phyloP scores from a whole-genome alignment of 805 yeast genomes.

The Sungouiella thailandica region DNA sequence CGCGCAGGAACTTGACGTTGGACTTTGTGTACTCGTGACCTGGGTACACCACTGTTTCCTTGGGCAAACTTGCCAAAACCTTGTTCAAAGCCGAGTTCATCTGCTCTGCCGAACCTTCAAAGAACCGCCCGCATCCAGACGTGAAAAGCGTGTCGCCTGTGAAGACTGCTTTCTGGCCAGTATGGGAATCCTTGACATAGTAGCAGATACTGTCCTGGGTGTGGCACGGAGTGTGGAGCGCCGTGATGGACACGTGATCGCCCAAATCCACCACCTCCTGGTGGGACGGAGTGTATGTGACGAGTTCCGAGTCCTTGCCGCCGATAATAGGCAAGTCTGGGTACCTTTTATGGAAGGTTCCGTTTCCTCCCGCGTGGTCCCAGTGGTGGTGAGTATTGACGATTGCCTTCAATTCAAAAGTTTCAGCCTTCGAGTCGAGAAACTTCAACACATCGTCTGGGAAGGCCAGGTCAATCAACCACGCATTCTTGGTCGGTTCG shows the following conservation, averaged over 20 bases:
- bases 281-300: slow-evolving; percentile 66
- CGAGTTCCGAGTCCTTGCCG: slow-evolving; percentile 76
- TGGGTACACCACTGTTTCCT: slow-evolving; percentile 72
- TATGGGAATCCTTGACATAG: slow-evolving; percentile 57
- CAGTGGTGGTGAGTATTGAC: slow-evolving; percentile 96
- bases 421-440: slow-evolving; percentile 37
- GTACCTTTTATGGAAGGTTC: slow-evolving; percentile 33
- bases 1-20: slow-evolving; percentile 72
- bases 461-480: slow-evolving; percentile 91
- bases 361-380: slow-evolving; percentile 91
- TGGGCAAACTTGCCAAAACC: slow-evolving; percentile 56
- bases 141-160: slow-evolving; percentile 95
- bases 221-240: slow-evolving; percentile 96
- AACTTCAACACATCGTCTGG: slow-evolving; percentile 55
- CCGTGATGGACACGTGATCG: slow-evolving; percentile 56
- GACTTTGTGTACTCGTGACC: slow-evolving; percentile 94
- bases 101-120: slow-evolving; percentile 81
- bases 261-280: slow-evolving; percentile 62
- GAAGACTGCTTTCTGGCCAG: slow-evolving; percentile 71
- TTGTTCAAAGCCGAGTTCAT: slow-evolving; percentile 70
- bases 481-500: slow-evolving; percentile 57
- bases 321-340: slow-evolving; percentile 66
- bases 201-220: slow-evolving; percentile 96
- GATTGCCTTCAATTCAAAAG: slow-evolving; percentile 60
- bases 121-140: slow-evolving; percentile 95